Conservation (phyloP, 768 basidiomycete species). For the Kwoniella dendrophila region DNA sequence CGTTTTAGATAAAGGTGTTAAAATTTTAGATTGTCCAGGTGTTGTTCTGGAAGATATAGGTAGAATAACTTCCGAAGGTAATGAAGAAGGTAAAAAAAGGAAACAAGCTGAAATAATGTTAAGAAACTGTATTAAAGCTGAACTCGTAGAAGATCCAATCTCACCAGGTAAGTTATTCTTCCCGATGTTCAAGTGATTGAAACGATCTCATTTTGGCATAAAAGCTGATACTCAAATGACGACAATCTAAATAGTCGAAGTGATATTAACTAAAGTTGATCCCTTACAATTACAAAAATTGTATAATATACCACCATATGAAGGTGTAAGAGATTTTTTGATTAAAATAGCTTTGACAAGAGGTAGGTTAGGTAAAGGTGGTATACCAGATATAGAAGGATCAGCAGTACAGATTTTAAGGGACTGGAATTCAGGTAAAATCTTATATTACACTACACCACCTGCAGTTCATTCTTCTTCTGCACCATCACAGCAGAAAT, state of each 20-base stretch:
- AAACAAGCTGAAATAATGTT: conserved; percentile 68
- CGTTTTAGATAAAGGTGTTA: conserved; percentile 87
- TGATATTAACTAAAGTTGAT: conserved; percentile 76
- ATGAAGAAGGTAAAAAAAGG: conserved; percentile 54
- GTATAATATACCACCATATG: conserved; percentile 78
- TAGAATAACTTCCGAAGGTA: conserved; percentile 59
- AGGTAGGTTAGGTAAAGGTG: conserved; percentile 86
- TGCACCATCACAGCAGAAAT: conserved; percentile 60
- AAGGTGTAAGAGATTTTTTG: conserved; percentile 75
- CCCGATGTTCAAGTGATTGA: conserved; percentile 24
- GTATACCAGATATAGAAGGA: conserved; percentile 81
- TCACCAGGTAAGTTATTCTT: conserved; percentile 68
- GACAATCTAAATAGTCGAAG: conserved; percentile 66
- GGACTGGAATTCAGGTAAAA: conserved; percentile 97
- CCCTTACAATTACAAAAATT: conserved; percentile 73
- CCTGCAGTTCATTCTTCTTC: conserved; percentile 77
- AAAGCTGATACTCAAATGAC: neutral
- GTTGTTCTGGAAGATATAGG: conserved; percentile 88
- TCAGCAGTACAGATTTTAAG: conserved; percentile 78
- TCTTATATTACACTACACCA: conserved; percentile 81
- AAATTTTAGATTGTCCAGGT: conserved; percentile 92
- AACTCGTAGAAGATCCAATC: conserved; percentile 86
- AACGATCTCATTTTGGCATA: neutral
- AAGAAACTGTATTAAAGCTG: conserved; percentile 85
- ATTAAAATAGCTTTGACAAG: conserved; percentile 83